A percentile compares a stretch with the other conserved stretches of the same genome.
These are phyloP conservation scores for Phytophthora sansomeana DNA, from an alignment of 352 stramenopile species.

Conservation along the genomic window DNA sequence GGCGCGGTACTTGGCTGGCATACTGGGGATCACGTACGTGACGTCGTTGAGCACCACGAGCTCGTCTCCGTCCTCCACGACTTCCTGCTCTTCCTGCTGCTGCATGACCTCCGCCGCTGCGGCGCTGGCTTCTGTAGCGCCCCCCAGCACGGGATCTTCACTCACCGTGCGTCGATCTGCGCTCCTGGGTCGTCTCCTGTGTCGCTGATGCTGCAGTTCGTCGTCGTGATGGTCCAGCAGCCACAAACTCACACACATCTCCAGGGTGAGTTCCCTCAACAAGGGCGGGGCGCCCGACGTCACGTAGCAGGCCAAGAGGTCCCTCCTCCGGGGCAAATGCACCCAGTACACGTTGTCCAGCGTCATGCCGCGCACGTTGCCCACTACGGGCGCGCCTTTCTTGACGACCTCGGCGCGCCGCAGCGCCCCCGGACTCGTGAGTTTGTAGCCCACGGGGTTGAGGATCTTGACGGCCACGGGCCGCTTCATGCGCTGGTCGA, in stretches of 20 bases:
- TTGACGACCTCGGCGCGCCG: slow-evolving; percentile 90
- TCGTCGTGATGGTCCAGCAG: slow-evolving; percentile 75
- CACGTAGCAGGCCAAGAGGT: slow-evolving; percentile 79
- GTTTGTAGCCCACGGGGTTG: slow-evolving; percentile 96
- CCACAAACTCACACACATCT: slow-evolving; percentile 90
- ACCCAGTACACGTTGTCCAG: slow-evolving; percentile 86
- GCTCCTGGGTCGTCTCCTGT: slow-evolving; percentile 10
- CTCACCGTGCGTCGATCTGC: slow-evolving; percentile 9
- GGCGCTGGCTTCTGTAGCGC: background rate
- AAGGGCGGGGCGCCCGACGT: slow-evolving; percentile 22
- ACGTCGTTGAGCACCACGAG: slow-evolving; percentile 38
- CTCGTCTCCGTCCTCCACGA: slow-evolving; percentile 1
- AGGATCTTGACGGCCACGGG: slow-evolving; percentile 97
- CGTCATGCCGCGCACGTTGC: slow-evolving; percentile 67
- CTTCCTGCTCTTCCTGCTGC: slow-evolving; percentile 8
- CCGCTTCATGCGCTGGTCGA: slow-evolving; percentile 76
- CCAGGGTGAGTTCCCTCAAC: slow-evolving; percentile 79
- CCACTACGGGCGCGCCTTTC: slow-evolving; percentile 57
- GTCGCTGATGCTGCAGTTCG: slow-evolving; percentile 33
- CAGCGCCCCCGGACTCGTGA: slow-evolving; percentile 78
- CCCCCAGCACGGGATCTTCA: slow-evolving; percentile 45
- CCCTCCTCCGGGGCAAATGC: slow-evolving; percentile 61
- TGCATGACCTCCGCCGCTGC: slow-evolving; percentile 5
- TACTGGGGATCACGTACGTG: slow-evolving; percentile 70
- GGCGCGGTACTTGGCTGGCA: slow-evolving; percentile 94